These are phyloP conservation scores for Naumovozyma dairenensis DNA, from an alignment of 805 yeast genomes.

Conservation along the genomic window DNA sequence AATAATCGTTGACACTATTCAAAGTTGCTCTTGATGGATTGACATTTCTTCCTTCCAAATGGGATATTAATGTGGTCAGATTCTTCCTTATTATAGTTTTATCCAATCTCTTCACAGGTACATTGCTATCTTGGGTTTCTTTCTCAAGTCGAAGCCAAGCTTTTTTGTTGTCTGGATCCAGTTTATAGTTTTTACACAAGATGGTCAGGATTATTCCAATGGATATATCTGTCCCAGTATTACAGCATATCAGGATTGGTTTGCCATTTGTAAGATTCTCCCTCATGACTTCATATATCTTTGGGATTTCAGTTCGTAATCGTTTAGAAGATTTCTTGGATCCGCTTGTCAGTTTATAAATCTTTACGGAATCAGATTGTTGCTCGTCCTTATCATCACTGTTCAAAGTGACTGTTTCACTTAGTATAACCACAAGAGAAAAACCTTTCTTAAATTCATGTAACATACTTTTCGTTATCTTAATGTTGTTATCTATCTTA, in stretches of 20 bases:
- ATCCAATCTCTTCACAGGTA: slow-evolving; percentile 27
- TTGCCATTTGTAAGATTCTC: slow-evolving; percentile 2
- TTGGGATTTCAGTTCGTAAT: slow-evolving; percentile 40
- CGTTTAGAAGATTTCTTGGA: slow-evolving; percentile 61
- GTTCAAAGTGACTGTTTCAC: slow-evolving; percentile 6
- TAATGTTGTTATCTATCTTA: slow-evolving; percentile 8
- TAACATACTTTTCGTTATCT: slow-evolving; percentile 5
- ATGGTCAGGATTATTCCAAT: slow-evolving; percentile 48
- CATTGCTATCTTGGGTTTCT: slow-evolving; percentile 7
- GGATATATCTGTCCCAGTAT: slow-evolving; percentile 56
- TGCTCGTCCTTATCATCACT: not conserved
- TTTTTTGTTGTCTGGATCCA: slow-evolving; percentile 38
- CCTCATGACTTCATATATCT: slow-evolving; percentile 28
- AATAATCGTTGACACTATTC: slow-evolving; percentile 53
- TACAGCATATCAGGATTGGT: slow-evolving; percentile 44
- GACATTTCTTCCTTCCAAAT: slow-evolving; percentile 34
- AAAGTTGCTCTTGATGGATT: slow-evolving; percentile 75
- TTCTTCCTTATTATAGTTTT: slow-evolving; percentile 50
- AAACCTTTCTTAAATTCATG: slow-evolving; percentile 6
- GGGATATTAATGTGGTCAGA: slow-evolving; percentile 39
- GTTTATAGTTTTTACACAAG: slow-evolving; percentile 37
- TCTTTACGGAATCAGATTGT: slow-evolving; percentile 1
- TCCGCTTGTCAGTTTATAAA: slow-evolving; percentile 25
- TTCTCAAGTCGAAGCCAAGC: too few relatives aligned
- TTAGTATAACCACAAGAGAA: slow-evolving; percentile 14